Evolutionary conservation across 2,329 filamentous ascomycete genomes (phyloP).

Genomic region (Verticillium zaregamsianum): DNA sequence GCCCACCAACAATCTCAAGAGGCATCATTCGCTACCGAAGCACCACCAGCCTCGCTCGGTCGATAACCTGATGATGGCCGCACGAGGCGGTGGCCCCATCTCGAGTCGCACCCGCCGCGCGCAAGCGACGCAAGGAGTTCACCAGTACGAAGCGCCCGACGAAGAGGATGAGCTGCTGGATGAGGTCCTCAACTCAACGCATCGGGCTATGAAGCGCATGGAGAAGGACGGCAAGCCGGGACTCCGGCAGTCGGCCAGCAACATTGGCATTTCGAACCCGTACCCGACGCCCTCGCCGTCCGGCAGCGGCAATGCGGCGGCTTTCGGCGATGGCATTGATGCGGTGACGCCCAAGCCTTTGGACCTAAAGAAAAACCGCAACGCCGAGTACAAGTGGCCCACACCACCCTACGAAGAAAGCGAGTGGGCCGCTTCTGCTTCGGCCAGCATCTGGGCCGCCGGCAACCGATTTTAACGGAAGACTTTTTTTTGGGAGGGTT

Average conservation of each 20-base stretch:
- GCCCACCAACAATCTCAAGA: conserved; percentile 52
- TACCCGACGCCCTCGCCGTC: conserved; percentile 71
- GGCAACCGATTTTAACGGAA: conserved; percentile 54
- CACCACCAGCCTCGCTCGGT: conserved; percentile 60
- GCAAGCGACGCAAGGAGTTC: conserved; percentile 69
- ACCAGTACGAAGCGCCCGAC: conserved; percentile 89
- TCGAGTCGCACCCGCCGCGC: conserved; percentile 78
- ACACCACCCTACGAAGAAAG: conserved; percentile 93
- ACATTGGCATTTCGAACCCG: conserved; percentile 55
- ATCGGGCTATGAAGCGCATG: conserved; percentile 68
- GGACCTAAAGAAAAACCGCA: conserved; percentile 55
- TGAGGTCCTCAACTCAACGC: conserved; percentile 77
- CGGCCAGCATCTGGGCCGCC: conserved; percentile 75
- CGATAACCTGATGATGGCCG: conserved; percentile 57
- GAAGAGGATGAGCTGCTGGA: conserved; percentile 96
- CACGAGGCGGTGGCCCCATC: conserved; percentile 55
- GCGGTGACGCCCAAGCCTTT: conserved; percentile 65
- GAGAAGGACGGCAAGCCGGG: conserved; percentile 49
- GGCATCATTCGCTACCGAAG: conserved; percentile 58
- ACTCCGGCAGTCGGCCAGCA: conserved; percentile 61
- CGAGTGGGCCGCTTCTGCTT: conserved; percentile 82
- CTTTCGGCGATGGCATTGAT: conserved; percentile 66
- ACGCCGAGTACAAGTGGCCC: conserved; percentile 69
- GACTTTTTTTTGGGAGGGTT: neutral
- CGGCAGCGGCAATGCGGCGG: conserved; percentile 72